phyloP scores from a whole-genome alignment of 305 asterid genomes.

The Fraxinus baroniana region DNA sequence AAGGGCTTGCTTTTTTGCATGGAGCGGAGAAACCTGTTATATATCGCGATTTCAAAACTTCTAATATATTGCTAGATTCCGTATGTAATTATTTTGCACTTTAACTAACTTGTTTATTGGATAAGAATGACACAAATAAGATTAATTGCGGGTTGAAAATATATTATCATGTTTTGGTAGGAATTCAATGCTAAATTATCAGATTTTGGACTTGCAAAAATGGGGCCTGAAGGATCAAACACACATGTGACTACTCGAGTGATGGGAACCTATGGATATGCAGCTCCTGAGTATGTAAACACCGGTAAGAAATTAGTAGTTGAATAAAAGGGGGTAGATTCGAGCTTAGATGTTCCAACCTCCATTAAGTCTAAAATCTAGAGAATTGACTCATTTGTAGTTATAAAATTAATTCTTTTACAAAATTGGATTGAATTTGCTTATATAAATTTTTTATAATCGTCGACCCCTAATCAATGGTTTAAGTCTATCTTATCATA shows the following conservation, averaged over 20 bases:
- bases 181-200: constrained; percentile 85
- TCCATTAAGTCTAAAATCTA: neutral
- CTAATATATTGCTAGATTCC: constrained; percentile 73
- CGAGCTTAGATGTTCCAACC: neutral
- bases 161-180: constrained; percentile 25
- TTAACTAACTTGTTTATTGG: neutral
- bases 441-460: neutral
- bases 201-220: constrained; percentile 82
- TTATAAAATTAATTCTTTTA: neutral
- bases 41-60: constrained; percentile 91
- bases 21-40: constrained; percentile 76
- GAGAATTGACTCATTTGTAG: neutral
- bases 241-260: constrained; percentile 89
- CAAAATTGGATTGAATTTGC: neutral
- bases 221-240: constrained; percentile 95
- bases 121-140: neutral
- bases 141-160: neutral
- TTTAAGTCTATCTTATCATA: neutral
- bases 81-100: constrained; percentile 28
- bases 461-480: neutral
- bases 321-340: neutral
- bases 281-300: constrained; percentile 90
- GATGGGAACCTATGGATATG: constrained; percentile 92
- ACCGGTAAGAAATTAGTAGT: constrained; percentile 44
- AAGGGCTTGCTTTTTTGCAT: constrained; percentile 85